Percentiles rank a stretch among this genome's conserved stretches.
Conservation (phyloP, 345 rosid species). For the Toxicodendron radicans region DNA sequence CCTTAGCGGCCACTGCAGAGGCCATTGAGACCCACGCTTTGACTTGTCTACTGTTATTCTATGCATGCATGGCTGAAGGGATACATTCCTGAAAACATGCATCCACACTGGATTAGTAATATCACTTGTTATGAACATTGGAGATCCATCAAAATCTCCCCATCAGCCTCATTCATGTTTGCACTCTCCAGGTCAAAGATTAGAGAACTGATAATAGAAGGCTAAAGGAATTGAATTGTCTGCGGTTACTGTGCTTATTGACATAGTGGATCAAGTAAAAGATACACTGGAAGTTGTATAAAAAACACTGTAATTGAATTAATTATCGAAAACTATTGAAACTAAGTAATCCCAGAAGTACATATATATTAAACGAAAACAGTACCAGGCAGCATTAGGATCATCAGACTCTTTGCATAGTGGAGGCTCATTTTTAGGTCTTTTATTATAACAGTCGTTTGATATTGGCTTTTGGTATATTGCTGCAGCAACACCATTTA, state of each 20-base stretch:
- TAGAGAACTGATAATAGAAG: neutral
- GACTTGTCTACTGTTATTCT: constrained; percentile 52
- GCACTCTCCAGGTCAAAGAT: neutral
- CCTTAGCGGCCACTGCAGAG: constrained; percentile 68
- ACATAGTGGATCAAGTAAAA: neutral
- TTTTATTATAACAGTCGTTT: constrained; percentile 56
- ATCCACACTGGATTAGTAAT: neutral
- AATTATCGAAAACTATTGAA: neutral
- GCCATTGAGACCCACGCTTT: constrained; percentile 72
- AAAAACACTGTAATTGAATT: neutral
- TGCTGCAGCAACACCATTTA: constrained; percentile 65
- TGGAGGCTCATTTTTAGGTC: constrained; percentile 57
- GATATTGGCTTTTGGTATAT: constrained; percentile 69
- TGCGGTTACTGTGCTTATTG: neutral
- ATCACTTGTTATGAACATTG: neutral
- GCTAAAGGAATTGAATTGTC: neutral
- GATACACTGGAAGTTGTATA: neutral
- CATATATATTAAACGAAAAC: neutral
- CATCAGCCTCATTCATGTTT: neutral
- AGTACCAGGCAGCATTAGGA: constrained; percentile 76
- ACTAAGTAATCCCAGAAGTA: neutral
- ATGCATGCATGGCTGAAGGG: constrained; percentile 82
- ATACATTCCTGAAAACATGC: constrained; percentile 58
- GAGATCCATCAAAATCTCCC: neutral
- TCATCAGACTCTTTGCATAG: constrained; percentile 71